Base-by-base conservation (phyloP, 2,329 filamentous ascomycete species). In the Acrodontium crateriforme region DNA sequence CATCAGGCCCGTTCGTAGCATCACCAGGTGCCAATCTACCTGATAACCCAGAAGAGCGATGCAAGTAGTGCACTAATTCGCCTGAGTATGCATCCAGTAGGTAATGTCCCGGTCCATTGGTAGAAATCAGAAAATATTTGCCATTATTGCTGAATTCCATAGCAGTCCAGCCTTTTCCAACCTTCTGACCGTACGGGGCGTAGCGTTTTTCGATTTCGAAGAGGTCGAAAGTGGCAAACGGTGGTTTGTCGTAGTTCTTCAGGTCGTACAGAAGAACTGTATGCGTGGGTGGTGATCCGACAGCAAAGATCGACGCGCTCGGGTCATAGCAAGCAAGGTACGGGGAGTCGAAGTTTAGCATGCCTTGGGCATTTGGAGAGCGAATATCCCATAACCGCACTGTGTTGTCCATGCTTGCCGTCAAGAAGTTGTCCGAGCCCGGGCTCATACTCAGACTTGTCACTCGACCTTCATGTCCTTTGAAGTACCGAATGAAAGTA, bases 71-170 rank as follows among this genome's bases (percentile, higher is more conserved):
- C 3, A 46, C 30, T 13, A 95, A 55, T 5, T 65, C 67, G 20
- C 87, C 89, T 22, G 82, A 74, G 50, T 94, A 95, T 1, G 87
- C 81, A 50, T 98, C 89, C n/a, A 98, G 63, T 2, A 98, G 60
- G 47, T 89, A 92, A 54, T 98, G 89, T 0, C 84, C 83, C 28
- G 68, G 68, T 5, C 80, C 82, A 26, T 77, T 81, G 2, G 87
- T 95, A 9, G 80, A 81, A 11, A 98, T 55, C 4, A 98, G 66
- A 25, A 98, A 58, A 35, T 72, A 72, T 48, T 92, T 92, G 11
- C 89, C 89, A 46, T 98, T 89, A 46, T 98, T 98, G 32, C 82
- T 89, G 51, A 98, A 95, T 45, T 93, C 84, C 22, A 98, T 66
- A 42, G 79, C 84, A 2, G 81, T 89, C 89, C 89, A 98, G 8